These are phyloP conservation scores for Calocybe indica DNA, from an alignment of 768 basidiomycete genomes.

Conservation along the genomic window DNA sequence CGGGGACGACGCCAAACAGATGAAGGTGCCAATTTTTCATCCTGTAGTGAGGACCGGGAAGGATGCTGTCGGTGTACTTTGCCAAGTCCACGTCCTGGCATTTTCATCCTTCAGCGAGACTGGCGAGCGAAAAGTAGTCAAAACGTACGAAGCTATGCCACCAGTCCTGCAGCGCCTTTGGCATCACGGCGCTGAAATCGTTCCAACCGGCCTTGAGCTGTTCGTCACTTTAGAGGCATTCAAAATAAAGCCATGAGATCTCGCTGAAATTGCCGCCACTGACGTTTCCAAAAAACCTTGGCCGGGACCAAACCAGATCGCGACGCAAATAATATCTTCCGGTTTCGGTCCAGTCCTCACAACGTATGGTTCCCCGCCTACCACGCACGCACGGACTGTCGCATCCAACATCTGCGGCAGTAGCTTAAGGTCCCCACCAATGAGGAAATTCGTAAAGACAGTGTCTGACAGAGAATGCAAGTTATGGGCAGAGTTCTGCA, in stretches of 20 bases:
- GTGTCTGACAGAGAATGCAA: not conserved
- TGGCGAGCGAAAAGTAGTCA: not conserved
- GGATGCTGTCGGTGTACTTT: slow-evolving; percentile 4
- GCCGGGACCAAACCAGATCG: slow-evolving; percentile 26
- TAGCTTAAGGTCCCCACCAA: slow-evolving; percentile 15
- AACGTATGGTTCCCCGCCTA: slow-evolving; percentile 22
- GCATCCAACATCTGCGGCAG: slow-evolving; percentile 9
- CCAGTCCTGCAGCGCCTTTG: not conserved
- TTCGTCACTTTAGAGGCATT: not conserved
- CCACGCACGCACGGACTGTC: slow-evolving; percentile 13
- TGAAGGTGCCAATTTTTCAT: slow-evolving; percentile 2
- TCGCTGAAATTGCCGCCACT: not conserved
- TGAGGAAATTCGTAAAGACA: slow-evolving; percentile 9
- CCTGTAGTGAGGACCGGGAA: slow-evolving; percentile 11
- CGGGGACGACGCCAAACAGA: slow-evolving; percentile 5
- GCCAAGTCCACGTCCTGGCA: slow-evolving; percentile 16
- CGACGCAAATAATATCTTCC: slow-evolving; percentile 22
- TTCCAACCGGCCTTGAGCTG: not conserved
- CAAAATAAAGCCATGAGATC: not conserved
- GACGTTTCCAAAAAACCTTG: slow-evolving; percentile 16
- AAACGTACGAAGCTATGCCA: not conserved
- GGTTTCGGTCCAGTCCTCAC: slow-evolving; percentile 14
- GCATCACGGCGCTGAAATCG: not conserved
- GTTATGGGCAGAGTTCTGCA: not conserved
- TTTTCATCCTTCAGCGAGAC: not conserved